Percentiles rank a stretch among this genome's conserved stretches.
phyloP scores from a whole-genome alignment of 371 early-diverging fungal species.

The Choanephora cucurbitarum region DNA sequence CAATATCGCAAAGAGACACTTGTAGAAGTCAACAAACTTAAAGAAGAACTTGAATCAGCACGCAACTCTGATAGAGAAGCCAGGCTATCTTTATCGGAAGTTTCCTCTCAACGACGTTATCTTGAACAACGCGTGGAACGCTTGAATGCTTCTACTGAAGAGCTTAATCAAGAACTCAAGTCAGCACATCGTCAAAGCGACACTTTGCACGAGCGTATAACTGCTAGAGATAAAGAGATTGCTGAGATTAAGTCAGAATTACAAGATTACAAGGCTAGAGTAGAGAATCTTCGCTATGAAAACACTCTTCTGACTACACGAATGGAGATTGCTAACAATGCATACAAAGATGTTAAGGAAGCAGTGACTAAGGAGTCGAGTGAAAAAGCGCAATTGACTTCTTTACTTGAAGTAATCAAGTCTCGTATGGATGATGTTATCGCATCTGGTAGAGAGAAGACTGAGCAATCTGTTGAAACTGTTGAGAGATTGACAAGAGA shows the following conservation, averaged over 20 bases:
- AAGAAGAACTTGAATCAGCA: constrained; percentile 3
- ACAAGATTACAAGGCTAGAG: neutral
- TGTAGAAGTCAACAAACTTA: constrained; percentile 8
- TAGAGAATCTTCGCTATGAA: constrained; percentile 4
- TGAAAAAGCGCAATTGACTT: constrained; percentile 10
- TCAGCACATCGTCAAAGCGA: neutral
- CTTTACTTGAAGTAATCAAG: constrained; percentile 11
- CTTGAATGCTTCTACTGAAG: neutral
- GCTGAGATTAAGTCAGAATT: neutral
- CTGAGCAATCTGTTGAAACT: constrained; percentile 5
- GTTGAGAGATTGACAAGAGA: constrained; percentile 10
- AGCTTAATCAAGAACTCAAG: constrained; percentile 6
- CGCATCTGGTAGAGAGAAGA: neutral
- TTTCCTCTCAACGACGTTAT: neutral
- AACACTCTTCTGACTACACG: constrained; percentile 1
- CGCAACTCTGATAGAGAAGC: constrained; percentile 10
- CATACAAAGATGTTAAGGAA: constrained; percentile 10
- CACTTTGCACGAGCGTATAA: constrained; percentile 1
- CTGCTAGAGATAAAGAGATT: constrained; percentile 3
- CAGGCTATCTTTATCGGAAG: neutral
- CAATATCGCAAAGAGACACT: constrained; percentile 7
- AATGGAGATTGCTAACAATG: neutral
- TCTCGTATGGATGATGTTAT: constrained; percentile 8
- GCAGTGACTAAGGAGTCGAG: neutral
- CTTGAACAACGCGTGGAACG: neutral